Base-by-base conservation (phyloP, 2,329 filamentous ascomycete species). In the Aspergillus vadensis region DNA sequence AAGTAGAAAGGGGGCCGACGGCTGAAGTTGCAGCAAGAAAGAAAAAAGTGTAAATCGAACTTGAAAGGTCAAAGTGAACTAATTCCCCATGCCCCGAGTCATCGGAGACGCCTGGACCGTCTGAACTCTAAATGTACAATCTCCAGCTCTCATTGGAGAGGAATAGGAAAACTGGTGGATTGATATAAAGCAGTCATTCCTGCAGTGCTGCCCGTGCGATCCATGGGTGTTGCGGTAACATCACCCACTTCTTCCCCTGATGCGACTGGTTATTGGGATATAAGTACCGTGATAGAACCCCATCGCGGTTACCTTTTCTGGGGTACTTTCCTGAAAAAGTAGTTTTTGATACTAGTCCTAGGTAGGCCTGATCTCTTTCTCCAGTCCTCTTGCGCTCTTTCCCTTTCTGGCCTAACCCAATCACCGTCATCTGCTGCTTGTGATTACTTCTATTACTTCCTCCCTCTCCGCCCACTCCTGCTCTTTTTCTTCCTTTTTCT, bases 231-330 rank as follows among this genome's bases (percentile, higher is more conserved):
- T 54, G 25, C 30, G 41, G 53, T 53, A 39, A 58, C 23, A 49
- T 47, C 52, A 48, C 36, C 49, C 49, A 53, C 50, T 50, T 50
- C 5, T n/a, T 50, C 30, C 25, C 25, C 47, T 17, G n/a, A 50
- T 50, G 12, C 47, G 23, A 50, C 47, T 50, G 44, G 23, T 17
- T 49, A 30, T 23, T 23, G 7, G 44, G 23, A 23, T 44, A 44
- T 44, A 44, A 44, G 41, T 44, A 44, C 30, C 30, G 17, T 58
- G 56, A 19, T 10, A 21, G 41, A 21, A 19, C 41, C 41, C 55
- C 36, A 53, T 59, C 59, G 44, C 58, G 36, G 60, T 63, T 64
- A 43, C 60, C 63, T 47, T 23, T 48, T 55, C 53, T 58, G 64
- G 58, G 54, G 52, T 58, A 17, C 55, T 41, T 57, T 39, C 47